These are phyloP conservation scores for Suaeda aralocaspica DNA, from an alignment of 148 eudicot genomes.

Conservation along the genomic window DNA sequence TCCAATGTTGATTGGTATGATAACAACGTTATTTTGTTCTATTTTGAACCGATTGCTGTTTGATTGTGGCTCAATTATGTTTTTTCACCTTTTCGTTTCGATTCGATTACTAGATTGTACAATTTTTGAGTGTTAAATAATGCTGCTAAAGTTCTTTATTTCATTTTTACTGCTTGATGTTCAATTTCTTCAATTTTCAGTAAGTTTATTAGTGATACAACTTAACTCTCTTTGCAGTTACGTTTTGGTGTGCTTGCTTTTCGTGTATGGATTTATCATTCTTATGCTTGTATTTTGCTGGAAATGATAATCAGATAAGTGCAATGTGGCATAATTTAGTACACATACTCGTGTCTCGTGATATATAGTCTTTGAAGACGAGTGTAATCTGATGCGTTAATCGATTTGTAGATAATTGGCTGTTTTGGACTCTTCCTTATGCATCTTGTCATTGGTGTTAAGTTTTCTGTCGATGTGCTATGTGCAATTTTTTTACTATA, in stretches of 20 bases:
- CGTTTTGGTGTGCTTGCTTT: not conserved
- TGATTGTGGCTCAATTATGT: not conserved
- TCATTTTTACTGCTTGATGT: no score
- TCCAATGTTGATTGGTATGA: constrained; percentile 53
- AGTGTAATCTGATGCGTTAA: not conserved
- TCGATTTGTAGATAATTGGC: no score
- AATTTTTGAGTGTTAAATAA: not conserved
- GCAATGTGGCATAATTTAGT: not conserved
- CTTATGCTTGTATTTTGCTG: not conserved
- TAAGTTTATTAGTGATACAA: no score
- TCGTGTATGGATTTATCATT: not conserved
- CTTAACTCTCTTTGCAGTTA: not conserved
- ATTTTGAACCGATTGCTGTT: not conserved
- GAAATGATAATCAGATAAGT: not conserved
- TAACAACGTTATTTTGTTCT: not conserved
- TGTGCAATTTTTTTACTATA: not conserved
- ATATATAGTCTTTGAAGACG: not conserved
- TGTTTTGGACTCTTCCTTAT: not conserved
- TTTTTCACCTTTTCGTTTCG: not conserved
- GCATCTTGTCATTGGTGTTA: not conserved
- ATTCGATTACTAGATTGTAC: not conserved
- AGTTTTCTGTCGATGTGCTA: not conserved
- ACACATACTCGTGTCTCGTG: no score
- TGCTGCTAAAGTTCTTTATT: not conserved
- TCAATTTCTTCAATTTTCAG: no score